Percentiles rank a stretch among this genome's conserved stretches.
These are phyloP conservation scores for Magnusiomyces magnusii DNA, from an alignment of 1,139 yeast genomes.

Conservation along the genomic window DNA sequence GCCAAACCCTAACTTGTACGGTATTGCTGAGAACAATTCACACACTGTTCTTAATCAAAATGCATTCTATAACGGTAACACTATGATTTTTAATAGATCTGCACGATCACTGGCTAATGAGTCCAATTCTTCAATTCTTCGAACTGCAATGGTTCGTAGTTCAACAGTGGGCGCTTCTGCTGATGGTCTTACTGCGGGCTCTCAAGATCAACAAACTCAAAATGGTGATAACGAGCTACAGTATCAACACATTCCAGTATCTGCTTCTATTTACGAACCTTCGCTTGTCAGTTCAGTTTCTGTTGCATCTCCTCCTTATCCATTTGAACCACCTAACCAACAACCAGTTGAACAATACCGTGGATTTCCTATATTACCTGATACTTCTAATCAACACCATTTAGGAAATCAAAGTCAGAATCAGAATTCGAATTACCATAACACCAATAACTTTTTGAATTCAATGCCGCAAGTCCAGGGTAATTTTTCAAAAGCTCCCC, in stretches of 20 bases:
- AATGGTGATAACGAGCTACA: not conserved
- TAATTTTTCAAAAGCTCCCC: too few species aligned
- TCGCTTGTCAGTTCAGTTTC: not conserved
- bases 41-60: not conserved
- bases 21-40: not conserved
- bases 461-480: not conserved
- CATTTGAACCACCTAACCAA: not conserved
- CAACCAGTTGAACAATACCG: not conserved
- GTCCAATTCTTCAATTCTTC: not conserved
- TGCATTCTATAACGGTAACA: not conserved
- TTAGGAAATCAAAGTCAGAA: not conserved
- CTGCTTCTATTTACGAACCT: not conserved
- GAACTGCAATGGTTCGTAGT: not conserved
- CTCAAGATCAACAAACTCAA: not conserved
- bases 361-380: not conserved
- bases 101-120: not conserved
- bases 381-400: not conserved
- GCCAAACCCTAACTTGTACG: conserved; percentile 1
- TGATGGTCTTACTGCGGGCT: not conserved
- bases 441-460: not conserved
- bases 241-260: not conserved
- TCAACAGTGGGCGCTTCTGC: not conserved
- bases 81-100: not conserved
- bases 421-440: not conserved
- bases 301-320: not conserved